Evolutionary conservation across 768 basidiomycete species (phyloP), one percentile per base, ranked within the genome.

Genomic region (Pleurotus cornucopiae): DNA sequence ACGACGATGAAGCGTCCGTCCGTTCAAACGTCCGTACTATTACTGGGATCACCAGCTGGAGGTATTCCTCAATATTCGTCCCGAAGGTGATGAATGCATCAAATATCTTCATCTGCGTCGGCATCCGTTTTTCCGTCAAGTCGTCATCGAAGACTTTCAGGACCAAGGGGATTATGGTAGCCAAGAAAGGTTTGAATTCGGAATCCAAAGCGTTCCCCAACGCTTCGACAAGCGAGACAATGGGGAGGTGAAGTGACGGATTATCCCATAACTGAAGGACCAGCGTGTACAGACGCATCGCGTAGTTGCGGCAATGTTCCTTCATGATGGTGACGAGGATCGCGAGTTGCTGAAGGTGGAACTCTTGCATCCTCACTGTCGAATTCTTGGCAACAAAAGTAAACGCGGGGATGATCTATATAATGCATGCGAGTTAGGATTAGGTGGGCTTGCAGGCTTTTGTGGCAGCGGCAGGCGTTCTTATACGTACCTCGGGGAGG

Each of bases 261-360:
- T 85, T 89, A 25, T 94, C 88, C 96, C 97, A 99, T 46, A 96
- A 84, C 57, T 97, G 94, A 18, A 83, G 86, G 49, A 98, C 84
- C 37, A 98, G 79, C 44, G 73, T 78, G 70, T 98, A 93, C 30
- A 98, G 80, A 9, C 92, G 88, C 1, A 84, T 81, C 58, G 93
- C 87, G 68, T 93, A 94, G 64, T 91, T 94, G 55, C 96, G 88
- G 58, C 98, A 86, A 67, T 98, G 97, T 67, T 96, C 93, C 70
- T 95, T 96, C 74, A 98, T 94, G 67, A 98, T 97, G 34, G 89
- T 85, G 53, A 98, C 89, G 51, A 99, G 83, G 60, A 97, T 94
- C 7, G 95, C 91, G n/a, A 99, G 83, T 67, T 98, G 95, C 66
- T 98, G 92, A 54, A 99, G 73, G 70, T 96, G 92, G 69, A 93